These are phyloP conservation scores for Hymenoscyphus repandus DNA, from an alignment of 2,329 filamentous ascomycete species.

Conservation along the genomic window DNA sequence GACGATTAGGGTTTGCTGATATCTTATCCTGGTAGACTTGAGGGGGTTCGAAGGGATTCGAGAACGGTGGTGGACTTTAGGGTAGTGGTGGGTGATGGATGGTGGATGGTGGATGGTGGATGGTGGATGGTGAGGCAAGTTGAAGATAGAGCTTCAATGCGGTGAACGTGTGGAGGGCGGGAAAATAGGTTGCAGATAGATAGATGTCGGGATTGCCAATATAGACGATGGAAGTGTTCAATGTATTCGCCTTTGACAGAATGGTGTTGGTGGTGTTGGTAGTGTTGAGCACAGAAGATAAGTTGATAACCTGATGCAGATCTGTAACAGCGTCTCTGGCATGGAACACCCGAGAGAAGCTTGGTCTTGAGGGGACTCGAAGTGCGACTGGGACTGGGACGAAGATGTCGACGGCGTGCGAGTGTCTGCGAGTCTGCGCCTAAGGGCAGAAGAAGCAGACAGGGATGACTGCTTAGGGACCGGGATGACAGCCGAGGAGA, in stretches of 20 bases:
- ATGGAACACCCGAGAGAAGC: background rate
- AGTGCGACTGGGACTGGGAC: no score
- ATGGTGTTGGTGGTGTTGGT: background rate
- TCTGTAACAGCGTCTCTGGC: slow-evolving; percentile 29
- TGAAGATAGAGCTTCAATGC: no score
- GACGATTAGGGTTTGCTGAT: background rate
- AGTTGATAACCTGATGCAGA: slow-evolving; percentile 35
- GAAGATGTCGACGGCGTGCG: background rate
- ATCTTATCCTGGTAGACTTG: background rate
- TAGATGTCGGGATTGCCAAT: background rate
- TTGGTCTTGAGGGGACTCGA: background rate
- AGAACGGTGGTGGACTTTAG: background rate
- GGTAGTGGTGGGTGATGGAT: background rate
- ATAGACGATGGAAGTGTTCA: background rate
- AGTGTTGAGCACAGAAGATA: slow-evolving; percentile 1
- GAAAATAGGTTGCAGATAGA: background rate
- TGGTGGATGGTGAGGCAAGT: no score
- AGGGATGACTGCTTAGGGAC: background rate
- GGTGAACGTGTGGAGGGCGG: no score
- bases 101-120: background rate
- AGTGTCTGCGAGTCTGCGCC: background rate
- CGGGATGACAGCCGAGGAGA: no score
- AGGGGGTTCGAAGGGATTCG: background rate
- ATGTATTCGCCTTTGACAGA: no score
- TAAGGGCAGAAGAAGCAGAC: background rate